These are phyloP conservation scores for Ophiostoma sp. DNA, from an alignment of 2,329 filamentous ascomycete genomes.

Conservation along the genomic window DNA sequence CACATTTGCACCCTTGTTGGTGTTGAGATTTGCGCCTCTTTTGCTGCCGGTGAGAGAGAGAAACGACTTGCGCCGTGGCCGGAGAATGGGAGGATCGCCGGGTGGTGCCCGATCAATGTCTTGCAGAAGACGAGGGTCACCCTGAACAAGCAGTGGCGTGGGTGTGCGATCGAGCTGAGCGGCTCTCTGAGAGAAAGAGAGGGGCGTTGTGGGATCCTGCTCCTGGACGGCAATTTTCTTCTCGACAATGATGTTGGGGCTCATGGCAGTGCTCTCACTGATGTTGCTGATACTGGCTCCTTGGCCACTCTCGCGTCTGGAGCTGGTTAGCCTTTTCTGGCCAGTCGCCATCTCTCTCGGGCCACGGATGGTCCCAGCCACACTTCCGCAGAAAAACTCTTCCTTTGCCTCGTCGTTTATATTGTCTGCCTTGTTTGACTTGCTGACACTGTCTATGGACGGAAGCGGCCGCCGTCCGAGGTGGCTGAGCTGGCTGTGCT, in stretches of 20 bases:
- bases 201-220: neutral
- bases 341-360: neutral
- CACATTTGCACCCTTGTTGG: neutral
- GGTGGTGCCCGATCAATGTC: slow-evolving; percentile 39
- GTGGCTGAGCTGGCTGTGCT: neutral
- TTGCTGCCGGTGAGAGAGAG: neutral
- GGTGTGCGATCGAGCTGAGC: slow-evolving; percentile 17
- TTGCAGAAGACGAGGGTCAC: slow-evolving; percentile 36
- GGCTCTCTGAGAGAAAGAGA: slow-evolving; percentile 24
- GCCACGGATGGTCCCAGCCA: neutral
- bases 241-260: neutral
- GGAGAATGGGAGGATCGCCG: slow-evolving; percentile 35
- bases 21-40: neutral
- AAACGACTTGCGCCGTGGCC: slow-evolving; percentile 30
- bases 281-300: neutral
- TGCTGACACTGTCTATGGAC: neutral
- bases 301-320: neutral
- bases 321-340: neutral
- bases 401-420: neutral
- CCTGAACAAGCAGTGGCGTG: slow-evolving; percentile 35
- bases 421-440: neutral
- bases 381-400: neutral
- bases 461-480: neutral
- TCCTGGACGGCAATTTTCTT: neutral
- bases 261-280: neutral